phyloP scores from a whole-genome alignment of 768 basidiomycete species.

The Rhizopogon sp. region DNA sequence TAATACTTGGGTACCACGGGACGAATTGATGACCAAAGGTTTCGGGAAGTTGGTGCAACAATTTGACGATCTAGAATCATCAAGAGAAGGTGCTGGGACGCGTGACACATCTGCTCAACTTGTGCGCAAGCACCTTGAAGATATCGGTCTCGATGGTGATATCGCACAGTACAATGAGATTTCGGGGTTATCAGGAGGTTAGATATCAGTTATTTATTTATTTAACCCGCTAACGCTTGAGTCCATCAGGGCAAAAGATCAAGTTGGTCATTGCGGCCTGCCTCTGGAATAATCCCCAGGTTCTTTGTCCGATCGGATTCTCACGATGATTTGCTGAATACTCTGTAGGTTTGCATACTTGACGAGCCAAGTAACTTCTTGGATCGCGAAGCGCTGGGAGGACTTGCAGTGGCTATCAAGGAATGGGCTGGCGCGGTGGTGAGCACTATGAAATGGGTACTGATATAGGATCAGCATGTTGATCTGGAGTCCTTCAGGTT shows the following conservation, averaged over 20 bases:
- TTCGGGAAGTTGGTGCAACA: slow-evolving; percentile 88
- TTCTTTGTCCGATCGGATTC: slow-evolving; percentile 25
- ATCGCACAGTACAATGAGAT: slow-evolving; percentile 99
- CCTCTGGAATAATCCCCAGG: slow-evolving; percentile 94
- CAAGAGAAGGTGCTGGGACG: slow-evolving; percentile 89
- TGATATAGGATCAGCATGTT: slow-evolving; percentile 12
- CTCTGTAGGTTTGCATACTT: slow-evolving; percentile 58
- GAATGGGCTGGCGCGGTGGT: slow-evolving; percentile 94
- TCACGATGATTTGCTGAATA: slow-evolving; percentile 4
- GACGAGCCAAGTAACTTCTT: slow-evolving; percentile 97
- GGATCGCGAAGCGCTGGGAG: slow-evolving; percentile 93
- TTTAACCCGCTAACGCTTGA: background rate
- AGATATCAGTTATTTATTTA: slow-evolving; percentile 11
- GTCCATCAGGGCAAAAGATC: slow-evolving; percentile 79
- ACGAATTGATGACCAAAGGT: slow-evolving; percentile 79
- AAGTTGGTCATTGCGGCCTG: slow-evolving; percentile 94
- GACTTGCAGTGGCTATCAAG: slow-evolving; percentile 89
- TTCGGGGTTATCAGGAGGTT: slow-evolving; percentile 87
- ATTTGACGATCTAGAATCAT: slow-evolving; percentile 95
- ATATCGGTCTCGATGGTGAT: slow-evolving; percentile 94
- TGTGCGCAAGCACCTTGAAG: slow-evolving; percentile 90
- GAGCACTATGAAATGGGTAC: slow-evolving; percentile 22
- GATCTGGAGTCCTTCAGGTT: slow-evolving; percentile 41
- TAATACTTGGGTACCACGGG: slow-evolving; percentile 91
- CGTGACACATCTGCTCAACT: slow-evolving; percentile 79